These are phyloP conservation scores for Tolypocladium tundrense DNA, from an alignment of 2,329 filamentous ascomycete genomes.

Conservation along the genomic window DNA sequence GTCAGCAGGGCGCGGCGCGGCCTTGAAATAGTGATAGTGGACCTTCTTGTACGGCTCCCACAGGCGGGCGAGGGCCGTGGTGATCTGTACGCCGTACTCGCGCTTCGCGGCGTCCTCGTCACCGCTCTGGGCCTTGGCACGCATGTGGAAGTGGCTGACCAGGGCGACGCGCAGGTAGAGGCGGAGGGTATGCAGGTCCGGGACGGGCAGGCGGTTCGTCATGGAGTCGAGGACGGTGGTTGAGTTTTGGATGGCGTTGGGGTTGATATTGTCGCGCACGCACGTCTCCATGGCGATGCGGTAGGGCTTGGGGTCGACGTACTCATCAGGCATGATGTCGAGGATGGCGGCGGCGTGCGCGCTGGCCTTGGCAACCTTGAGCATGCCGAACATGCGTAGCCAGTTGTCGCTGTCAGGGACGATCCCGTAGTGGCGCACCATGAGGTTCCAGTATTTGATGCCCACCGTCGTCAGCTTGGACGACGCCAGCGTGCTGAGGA, in stretches of 20 bases:
- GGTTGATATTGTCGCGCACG: slow-evolving; percentile 65
- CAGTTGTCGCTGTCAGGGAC: slow-evolving; percentile 64
- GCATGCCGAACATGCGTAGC: slow-evolving; percentile 54
- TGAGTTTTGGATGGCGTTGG: slow-evolving; percentile 55
- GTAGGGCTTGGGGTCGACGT: slow-evolving; percentile 46
- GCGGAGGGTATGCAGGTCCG: slow-evolving; percentile 41
- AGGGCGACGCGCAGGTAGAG: slow-evolving; percentile 48
- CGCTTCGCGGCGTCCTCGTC: slow-evolving; percentile 24
- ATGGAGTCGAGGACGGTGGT: slow-evolving; percentile 56
- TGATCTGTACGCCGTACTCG: slow-evolving; percentile 39
- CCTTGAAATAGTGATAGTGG: slow-evolving; percentile 24
- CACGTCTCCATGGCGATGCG: slow-evolving; percentile 66
- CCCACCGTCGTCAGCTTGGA: slow-evolving; percentile 52
- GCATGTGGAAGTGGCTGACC: slow-evolving; percentile 31
- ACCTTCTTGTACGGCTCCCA: slow-evolving; percentile 36
- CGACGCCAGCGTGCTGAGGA: slow-evolving; percentile 54
- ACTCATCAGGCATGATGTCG: slow-evolving; percentile 34
- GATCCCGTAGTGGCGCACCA: slow-evolving; percentile 53
- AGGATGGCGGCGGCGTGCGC: slow-evolving; percentile 50
- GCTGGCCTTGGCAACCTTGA: slow-evolving; percentile 58
- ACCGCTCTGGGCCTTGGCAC: slow-evolving; percentile 17
- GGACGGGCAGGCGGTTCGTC: slow-evolving; percentile 26
- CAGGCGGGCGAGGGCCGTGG: slow-evolving; percentile 37
- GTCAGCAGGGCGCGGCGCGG: slow-evolving; percentile 10
- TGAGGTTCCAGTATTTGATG: slow-evolving; percentile 66